Conservation (phyloP, 345 rosid genomes). For the Rhizophora apiculata region DNA sequence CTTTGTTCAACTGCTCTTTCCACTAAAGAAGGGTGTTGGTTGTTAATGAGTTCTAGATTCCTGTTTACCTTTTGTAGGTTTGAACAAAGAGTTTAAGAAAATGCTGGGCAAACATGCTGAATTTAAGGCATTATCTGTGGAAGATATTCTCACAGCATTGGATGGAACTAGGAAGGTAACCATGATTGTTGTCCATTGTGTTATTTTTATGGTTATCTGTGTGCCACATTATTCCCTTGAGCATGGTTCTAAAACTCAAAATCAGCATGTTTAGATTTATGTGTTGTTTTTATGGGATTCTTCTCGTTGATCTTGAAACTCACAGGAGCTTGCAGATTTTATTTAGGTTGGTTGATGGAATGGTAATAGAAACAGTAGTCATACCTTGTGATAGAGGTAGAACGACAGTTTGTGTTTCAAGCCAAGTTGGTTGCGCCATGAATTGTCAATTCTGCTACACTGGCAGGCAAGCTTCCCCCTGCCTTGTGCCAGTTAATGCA, state of each 20-base stretch:
- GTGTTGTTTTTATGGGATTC: slow-evolving; percentile 28
- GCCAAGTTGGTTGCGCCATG: slow-evolving; percentile 96
- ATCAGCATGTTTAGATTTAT: background rate
- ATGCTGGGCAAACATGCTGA: slow-evolving; percentile 62
- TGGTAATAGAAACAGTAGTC: slow-evolving; percentile 74
- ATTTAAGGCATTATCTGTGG: slow-evolving; percentile 62
- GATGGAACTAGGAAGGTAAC: slow-evolving; percentile 91
- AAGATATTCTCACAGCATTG: slow-evolving; percentile 61
- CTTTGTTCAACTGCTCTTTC: background rate
- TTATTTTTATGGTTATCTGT: background rate
- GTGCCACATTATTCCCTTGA: background rate
- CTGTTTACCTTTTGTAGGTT: slow-evolving; percentile 36
- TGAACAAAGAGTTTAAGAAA: slow-evolving; percentile 84
- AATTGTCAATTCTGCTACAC: slow-evolving; percentile 96
- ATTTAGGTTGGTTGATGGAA: slow-evolving; percentile 72
- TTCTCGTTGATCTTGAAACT: slow-evolving; percentile 63
- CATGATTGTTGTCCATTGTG: slow-evolving; percentile 13
- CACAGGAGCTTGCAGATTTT: slow-evolving; percentile 91
- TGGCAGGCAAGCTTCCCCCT: slow-evolving; percentile 52
- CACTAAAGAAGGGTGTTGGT: background rate
- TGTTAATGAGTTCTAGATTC: background rate
- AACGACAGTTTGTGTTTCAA: slow-evolving; percentile 86
- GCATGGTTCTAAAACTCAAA: background rate
- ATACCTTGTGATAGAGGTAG: slow-evolving; percentile 89
- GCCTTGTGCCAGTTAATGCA: slow-evolving; percentile 1